Evolutionary conservation across 352 stramenopile species (phyloP), one percentile per base, ranked within the genome.

Genomic region (Blastocystis hominis): DNA sequence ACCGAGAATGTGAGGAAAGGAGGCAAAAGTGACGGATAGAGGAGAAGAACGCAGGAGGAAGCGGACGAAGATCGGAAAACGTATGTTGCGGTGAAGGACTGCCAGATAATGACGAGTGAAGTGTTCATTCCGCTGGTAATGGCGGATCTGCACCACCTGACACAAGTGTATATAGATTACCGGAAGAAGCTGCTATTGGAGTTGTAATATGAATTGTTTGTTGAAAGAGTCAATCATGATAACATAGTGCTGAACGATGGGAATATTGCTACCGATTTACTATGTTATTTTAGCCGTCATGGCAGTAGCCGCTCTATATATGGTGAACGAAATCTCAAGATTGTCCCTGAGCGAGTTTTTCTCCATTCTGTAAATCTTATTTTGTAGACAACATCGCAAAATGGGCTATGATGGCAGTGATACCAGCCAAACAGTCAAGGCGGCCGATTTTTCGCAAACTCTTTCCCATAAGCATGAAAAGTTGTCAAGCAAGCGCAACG

Each of bases 111-210:
- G 40, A 63, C 50, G 4, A 61, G 30, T 36, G 50, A 62, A 17
- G 70, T 80, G 3, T 80, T 80, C 30, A 5, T 80, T 13, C 70
- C 70, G 36, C 30, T 80, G 10, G 24, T 80, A 15, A 24, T 80
- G 30, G 44, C 70, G 3, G 70, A 80, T 80, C 46, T 80, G n/a
- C 70, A 80, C 30, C 50, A 80, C 20, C 70, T 80, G 15, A 30
- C 46, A 17, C n/a, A 13, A 5, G 70, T 62, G 15, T 80, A 80
- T 24, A 1, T 80, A 3, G 70, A 80, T n/a, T 80, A 80, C 42
- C 46, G 70, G 9, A 80, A 63, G 24, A 24, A 46, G 9, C 62
- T 80, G 40, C 34, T 61, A 0, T 42, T 80, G 30, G 55, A 7
- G 44, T 2, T 62, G 17, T 80, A 68, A 38, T 68, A 68, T 38